Evolutionary conservation across 2,329 filamentous ascomycete species (phyloP), one percentile per base, ranked within the genome.

Genomic region (Seiridium cupressi): DNA sequence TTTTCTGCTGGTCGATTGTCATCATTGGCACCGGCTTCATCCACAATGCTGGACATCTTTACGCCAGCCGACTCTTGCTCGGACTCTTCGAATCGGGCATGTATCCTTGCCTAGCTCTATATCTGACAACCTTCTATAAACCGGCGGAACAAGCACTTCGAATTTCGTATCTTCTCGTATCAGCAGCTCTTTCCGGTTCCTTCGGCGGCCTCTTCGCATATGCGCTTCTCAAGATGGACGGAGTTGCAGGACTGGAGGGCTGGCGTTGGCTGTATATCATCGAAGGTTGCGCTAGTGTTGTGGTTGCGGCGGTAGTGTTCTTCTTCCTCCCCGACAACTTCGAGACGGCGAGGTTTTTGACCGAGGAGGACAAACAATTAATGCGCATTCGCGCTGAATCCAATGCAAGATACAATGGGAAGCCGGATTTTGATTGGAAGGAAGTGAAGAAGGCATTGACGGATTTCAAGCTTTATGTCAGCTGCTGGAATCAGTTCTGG

Each of bases 61-160:
- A 77, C 3, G 79, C 74, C 1, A 71, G 80, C 4, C 76, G 81
- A 1, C 81, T 81, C 54, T 63, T 83, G 8, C 71, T 83, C 0
- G 81, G 81, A 3, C 75, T 79, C n/a, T 77, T 80, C 61, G 81
- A 83, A 66, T 78, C 63, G 6, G 67, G 68, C 2, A 49, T 69
- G 8, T 69, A 68, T 35, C 68, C 66, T 3, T 64, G 13, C 68
- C 68, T 78, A 13, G 73, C 77, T 8, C 77, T 76, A 63, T 79
- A 78, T 62, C 69, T 80, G 1, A 76, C 77, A 2, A 83, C 84
- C 61, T 85, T 82, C 81, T 85, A 84, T 65, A 76, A 78, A 8
- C 75, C 76, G 9, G 77, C 78, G 6, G 82, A 85, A 67, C 72
- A 80, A 3, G 79, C 78, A 1, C 63, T 64, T 72, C 83, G 40